Evolutionary conservation across 345 rosid genomes (phyloP).

Genomic region (Excoecaria cochinchinensis): DNA sequence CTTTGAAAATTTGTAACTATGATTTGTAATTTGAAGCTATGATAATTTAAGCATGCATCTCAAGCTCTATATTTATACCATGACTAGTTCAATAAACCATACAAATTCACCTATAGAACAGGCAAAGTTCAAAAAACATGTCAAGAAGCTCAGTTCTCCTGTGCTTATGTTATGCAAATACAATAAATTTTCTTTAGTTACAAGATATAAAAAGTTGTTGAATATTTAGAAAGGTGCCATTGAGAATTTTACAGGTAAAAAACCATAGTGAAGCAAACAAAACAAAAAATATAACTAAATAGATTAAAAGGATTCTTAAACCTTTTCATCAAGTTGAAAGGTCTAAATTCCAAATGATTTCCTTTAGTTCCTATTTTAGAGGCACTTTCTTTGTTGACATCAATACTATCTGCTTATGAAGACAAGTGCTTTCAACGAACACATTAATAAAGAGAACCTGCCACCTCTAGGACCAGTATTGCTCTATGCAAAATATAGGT

Average conservation of each 20-base stretch:
- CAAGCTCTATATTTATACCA: not conserved
- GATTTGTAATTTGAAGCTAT: no score
- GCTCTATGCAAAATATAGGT: not conserved
- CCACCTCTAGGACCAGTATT: not conserved
- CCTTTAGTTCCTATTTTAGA: not conserved
- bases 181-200: not conserved
- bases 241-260: not conserved
- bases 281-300: not conserved
- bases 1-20: no score
- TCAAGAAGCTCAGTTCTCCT: conserved; percentile 90
- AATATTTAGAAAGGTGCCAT: not conserved
- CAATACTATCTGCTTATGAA: not conserved
- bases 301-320: not conserved
- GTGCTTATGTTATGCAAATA: conserved; percentile 73
- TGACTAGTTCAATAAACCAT: not conserved
- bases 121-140: conserved; percentile 69
- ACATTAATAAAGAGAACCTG: not conserved
- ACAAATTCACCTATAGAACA: conserved; percentile 67
- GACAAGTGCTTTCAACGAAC: not conserved
- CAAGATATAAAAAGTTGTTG: not conserved
- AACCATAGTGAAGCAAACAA: not conserved
- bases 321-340: not conserved
- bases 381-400: not conserved
- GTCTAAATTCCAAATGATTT: not conserved
- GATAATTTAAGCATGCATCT: not conserved